These are phyloP conservation scores for Incumbomyces delicatus DNA, from an alignment of 2,329 filamentous ascomycete genomes.

Conservation along the genomic window DNA sequence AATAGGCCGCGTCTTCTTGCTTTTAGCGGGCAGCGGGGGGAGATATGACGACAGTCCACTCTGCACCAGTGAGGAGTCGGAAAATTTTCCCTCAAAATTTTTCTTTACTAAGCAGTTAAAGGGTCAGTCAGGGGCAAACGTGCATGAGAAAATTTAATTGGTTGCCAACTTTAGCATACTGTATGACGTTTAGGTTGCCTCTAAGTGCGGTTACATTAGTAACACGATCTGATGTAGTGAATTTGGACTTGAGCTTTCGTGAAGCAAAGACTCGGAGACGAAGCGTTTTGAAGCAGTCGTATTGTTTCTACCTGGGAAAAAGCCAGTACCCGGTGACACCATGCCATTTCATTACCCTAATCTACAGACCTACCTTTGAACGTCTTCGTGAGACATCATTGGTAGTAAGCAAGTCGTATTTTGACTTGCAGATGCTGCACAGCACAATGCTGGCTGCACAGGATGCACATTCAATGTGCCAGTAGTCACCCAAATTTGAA, in stretches of 20 bases:
- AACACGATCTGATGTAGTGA: too few species aligned
- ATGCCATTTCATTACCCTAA: not conserved
- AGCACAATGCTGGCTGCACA: not conserved
- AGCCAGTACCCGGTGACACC: too few species aligned
- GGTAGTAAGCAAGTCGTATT: slow-evolving; percentile 3
- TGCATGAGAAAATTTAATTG: not conserved
- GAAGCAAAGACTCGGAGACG: too few species aligned
- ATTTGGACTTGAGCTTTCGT: too few species aligned
- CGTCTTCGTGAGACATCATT: slow-evolving; percentile 7
- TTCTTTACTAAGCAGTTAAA: slow-evolving; percentile 15
- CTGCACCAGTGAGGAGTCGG: slow-evolving; percentile 4
- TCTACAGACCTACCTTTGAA: slow-evolving; percentile 10
- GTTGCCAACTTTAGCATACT: not conserved
- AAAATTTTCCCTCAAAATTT: slow-evolving; percentile 12
- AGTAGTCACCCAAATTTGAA: too few species aligned
- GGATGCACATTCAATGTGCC: too few species aligned
- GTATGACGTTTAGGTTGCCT: slow-evolving; percentile 1
- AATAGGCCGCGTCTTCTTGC: slow-evolving; percentile 17
- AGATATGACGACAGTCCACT: slow-evolving; percentile 12
- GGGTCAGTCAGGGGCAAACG: not conserved
- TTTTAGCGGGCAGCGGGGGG: slow-evolving; percentile 16
- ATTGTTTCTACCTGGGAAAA: too few species aligned
- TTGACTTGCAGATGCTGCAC: not conserved
- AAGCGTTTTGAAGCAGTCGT: too few species aligned
- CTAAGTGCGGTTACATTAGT: too few species aligned